Conservation (phyloP, 768 basidiomycete species). For the Phylloporus sp. region DNA sequence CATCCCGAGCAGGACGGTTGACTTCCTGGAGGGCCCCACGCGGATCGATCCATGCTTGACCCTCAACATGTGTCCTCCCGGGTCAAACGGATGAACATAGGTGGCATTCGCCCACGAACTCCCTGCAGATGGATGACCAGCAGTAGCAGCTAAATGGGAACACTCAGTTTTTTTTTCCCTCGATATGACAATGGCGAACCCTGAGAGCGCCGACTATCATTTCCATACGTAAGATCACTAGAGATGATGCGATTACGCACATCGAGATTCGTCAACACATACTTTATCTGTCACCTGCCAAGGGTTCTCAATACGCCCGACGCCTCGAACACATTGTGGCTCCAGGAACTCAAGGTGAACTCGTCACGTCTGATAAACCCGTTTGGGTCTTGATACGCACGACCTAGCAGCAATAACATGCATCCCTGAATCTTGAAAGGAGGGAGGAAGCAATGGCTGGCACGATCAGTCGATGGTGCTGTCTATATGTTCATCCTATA, state of each 20-base stretch:
- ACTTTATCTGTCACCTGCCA: neutral
- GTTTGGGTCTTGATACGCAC: neutral
- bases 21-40: too few species aligned
- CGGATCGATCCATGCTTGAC: neutral
- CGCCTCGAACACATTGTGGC: neutral
- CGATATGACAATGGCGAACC: slow-evolving; percentile 71
- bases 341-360: too few species aligned
- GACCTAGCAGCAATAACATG: too few species aligned
- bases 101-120: too few species aligned
- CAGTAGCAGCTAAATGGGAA: slow-evolving; percentile 59
- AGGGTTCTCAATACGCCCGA: too few species aligned
- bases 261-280: neutral
- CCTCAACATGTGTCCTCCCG: slow-evolving; percentile 10
- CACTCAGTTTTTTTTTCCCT: slow-evolving; percentile 78
- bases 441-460: too few species aligned
- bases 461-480: too few species aligned
- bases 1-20: neutral
- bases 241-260: neutral
- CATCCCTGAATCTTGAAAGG: neutral
- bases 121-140: slow-evolving; percentile 55
- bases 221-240: neutral
- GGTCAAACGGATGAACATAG: neutral
- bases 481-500: too few species aligned
- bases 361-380: neutral
- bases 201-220: slow-evolving; percentile 52